phyloP scores from a whole-genome alignment of 225 moss, liverwort and hornwort species.

The Rhytidiadelphus loreus region DNA sequence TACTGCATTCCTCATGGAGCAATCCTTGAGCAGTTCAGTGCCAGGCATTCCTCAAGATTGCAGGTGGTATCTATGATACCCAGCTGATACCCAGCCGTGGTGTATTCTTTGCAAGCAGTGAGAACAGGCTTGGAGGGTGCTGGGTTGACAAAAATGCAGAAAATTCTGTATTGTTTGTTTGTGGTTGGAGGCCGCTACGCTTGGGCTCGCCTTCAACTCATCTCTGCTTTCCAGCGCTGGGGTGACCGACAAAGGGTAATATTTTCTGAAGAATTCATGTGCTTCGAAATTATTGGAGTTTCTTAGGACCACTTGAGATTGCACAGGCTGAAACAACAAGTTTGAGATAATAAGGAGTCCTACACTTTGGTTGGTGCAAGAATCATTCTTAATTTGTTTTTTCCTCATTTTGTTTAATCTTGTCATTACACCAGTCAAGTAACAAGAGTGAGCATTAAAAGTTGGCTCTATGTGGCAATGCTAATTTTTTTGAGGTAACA shows the following conservation, averaged over 20 bases:
- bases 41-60: background rate
- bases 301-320: background rate
- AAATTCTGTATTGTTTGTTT: slow-evolving; percentile 72
- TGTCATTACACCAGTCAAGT: background rate
- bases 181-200: slow-evolving; percentile 92
- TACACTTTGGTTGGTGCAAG: background rate
- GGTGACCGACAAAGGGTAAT: slow-evolving; percentile 80
- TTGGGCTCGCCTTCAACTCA: slow-evolving; percentile 87
- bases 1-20: background rate
- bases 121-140: slow-evolving; percentile 86
- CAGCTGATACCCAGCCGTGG: background rate
- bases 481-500: background rate
- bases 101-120: slow-evolving; percentile 27
- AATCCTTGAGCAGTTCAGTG: background rate
- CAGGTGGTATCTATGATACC: background rate
- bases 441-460: background rate
- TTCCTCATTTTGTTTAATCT: background rate
- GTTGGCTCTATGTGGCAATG: background rate
- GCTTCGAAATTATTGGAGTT: background rate
- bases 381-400: background rate
- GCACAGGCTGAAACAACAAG: background rate
- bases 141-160: slow-evolving; percentile 80
- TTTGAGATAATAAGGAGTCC: background rate
- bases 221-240: slow-evolving; percentile 98
- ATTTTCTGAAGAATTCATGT: background rate